Percentiles rank a stretch among this genome's conserved stretches.
Evolutionary conservation across 1,284 basidiomycete genomes (phyloP).

Genomic region (Leccinum pallidistipes): DNA sequence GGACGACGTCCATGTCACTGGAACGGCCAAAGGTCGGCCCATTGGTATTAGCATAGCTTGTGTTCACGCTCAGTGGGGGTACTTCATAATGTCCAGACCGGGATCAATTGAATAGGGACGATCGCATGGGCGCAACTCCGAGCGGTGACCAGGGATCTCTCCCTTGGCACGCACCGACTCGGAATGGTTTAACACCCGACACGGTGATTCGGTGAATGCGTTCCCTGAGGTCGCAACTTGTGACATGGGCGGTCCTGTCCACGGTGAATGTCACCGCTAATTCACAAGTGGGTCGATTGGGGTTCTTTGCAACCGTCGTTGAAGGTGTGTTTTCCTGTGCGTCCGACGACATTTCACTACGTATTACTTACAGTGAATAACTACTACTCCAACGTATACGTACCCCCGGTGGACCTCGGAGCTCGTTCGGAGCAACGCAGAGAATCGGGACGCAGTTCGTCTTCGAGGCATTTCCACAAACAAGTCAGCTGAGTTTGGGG

Average conservation of each 20-base stretch:
- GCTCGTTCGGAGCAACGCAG: slow-evolving; percentile 33
- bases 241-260: slow-evolving; percentile 14
- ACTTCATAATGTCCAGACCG: background rate
- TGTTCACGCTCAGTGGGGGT: slow-evolving; percentile 36
- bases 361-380: slow-evolving; percentile 19
- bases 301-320: slow-evolving; percentile 49
- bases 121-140: slow-evolving; percentile 7
- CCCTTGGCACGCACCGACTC: slow-evolving; percentile 42
- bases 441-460: slow-evolving; percentile 64
- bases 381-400: slow-evolving; percentile 47
- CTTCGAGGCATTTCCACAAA: slow-evolving; percentile 52
- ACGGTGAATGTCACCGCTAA: slow-evolving; percentile 35
- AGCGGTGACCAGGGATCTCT: slow-evolving; percentile 45
- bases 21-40: slow-evolving; percentile 23
- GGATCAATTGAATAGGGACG: background rate
- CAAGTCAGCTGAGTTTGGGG: slow-evolving; percentile 46
- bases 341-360: slow-evolving; percentile 43
- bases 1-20: slow-evolving; percentile 45
- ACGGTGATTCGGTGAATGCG: slow-evolving; percentile 37
- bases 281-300: slow-evolving; percentile 34
- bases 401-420: slow-evolving; percentile 1
- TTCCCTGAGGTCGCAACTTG: slow-evolving; percentile 51
- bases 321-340: slow-evolving; percentile 37
- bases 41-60: background rate
- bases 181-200: slow-evolving; percentile 50